phyloP scores from a whole-genome alignment of 225 moss, liverwort and hornwort genomes.

The Anthoceros angustus region DNA sequence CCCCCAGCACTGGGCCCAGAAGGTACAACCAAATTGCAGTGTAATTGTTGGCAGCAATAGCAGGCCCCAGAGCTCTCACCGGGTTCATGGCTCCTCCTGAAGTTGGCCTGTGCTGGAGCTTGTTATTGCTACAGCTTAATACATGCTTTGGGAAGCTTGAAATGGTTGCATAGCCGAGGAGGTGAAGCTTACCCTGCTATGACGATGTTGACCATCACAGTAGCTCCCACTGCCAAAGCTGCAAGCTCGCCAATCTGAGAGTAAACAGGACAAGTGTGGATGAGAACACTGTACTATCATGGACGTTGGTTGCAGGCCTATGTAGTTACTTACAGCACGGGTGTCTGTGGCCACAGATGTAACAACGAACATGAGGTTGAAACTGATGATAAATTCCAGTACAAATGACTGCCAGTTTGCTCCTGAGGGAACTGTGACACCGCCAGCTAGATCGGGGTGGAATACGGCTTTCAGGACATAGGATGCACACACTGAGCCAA shows the following conservation, averaged over 20 bases:
- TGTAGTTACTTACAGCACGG: constrained; percentile 21
- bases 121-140: not conserved
- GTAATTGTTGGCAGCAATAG: not conserved
- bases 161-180: not conserved
- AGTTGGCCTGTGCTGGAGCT: not conserved
- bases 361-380: constrained; percentile 41
- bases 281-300: not conserved
- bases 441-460: constrained; percentile 16
- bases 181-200: not conserved
- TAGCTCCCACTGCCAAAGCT: not conserved
- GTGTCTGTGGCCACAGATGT: constrained; percentile 31
- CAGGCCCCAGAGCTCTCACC: not conserved
- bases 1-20: not conserved
- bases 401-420: constrained; percentile 19
- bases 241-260: not conserved
- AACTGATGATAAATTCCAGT: constrained; percentile 32
- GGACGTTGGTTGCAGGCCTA: not conserved
- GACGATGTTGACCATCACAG: constrained; percentile 4
- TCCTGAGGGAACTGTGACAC: constrained; percentile 21
- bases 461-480: constrained; percentile 29
- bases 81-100: not conserved
- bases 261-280: not conserved
- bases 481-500: constrained; percentile 25
- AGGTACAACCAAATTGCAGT: not conserved
- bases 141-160: not conserved